phyloP scores from a whole-genome alignment of 352 stramenopile genomes.

The Phytophthora parvispora region DNA sequence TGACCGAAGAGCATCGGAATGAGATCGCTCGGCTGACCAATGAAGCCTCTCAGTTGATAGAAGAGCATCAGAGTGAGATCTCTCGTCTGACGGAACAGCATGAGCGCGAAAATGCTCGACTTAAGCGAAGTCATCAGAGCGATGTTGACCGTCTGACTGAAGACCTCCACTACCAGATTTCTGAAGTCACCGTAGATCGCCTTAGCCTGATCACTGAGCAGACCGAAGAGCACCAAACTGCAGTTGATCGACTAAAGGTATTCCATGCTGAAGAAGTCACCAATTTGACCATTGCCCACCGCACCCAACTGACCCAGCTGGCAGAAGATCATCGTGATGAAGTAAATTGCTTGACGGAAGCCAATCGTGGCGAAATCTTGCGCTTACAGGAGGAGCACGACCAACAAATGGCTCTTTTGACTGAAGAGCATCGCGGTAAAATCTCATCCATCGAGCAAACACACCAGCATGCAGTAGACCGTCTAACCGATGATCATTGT shows the following conservation, averaged over 20 bases:
- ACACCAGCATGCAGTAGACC: background rate
- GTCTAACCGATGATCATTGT: background rate
- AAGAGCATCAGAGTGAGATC: conserved; percentile 7
- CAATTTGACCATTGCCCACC: background rate
- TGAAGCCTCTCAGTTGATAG: conserved; percentile 1
- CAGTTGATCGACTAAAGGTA: conserved; percentile 1
- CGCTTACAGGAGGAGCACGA: background rate
- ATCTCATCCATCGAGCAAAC: background rate
- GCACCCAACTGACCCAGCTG: background rate
- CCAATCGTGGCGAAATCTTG: background rate
- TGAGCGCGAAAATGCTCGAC: background rate
- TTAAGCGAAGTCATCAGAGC: conserved; percentile 1
- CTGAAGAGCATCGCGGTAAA: background rate
- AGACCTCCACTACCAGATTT: conserved; percentile 4
- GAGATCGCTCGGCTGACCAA: conserved; percentile 8
- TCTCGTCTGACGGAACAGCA: conserved; percentile 4
- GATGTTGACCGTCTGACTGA: conserved; percentile 12
- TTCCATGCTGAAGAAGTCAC: conserved; percentile 1
- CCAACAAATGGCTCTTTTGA: background rate
- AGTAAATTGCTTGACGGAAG: background rate
- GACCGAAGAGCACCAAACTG: conserved; percentile 3
- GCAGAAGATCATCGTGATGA: background rate
- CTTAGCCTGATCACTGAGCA: conserved; percentile 9
- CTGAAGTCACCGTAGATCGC: conserved; percentile 8
- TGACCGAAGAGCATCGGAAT: conserved; percentile 10